Evolutionary conservation across 2,329 filamentous ascomycete genomes (phyloP).

Genomic region (Arthrobotrys iridis): DNA sequence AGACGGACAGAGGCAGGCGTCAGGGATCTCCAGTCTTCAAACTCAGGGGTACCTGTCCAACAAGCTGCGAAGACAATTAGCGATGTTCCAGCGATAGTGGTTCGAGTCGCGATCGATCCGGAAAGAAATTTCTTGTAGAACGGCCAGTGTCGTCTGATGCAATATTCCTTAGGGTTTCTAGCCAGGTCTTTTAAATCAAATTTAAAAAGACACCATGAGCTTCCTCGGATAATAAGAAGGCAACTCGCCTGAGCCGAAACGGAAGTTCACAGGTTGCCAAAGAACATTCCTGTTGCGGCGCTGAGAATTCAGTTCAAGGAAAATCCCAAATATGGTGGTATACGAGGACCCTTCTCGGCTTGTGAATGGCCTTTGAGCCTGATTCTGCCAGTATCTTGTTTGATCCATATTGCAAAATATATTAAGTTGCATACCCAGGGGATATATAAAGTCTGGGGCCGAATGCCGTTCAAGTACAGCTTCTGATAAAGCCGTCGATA

Average conservation of each 20-base stretch:
- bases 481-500: slow-evolving; percentile 38
- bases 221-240: slow-evolving; percentile 48
- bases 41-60: slow-evolving; percentile 54
- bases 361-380: slow-evolving; percentile 40
- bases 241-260: slow-evolving; percentile 38
- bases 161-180: slow-evolving; percentile 5
- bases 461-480: slow-evolving; percentile 30
- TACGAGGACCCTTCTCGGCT: slow-evolving; percentile 29
- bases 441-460: slow-evolving; percentile 20
- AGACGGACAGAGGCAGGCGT: slow-evolving; percentile 39
- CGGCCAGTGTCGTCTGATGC: slow-evolving; percentile 13
- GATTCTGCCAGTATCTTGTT: slow-evolving; percentile 32
- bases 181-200: slow-evolving; percentile 19
- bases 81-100: slow-evolving; percentile 48
- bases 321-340: slow-evolving; percentile 31
- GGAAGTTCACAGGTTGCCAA: slow-evolving; percentile 43
- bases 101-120: slow-evolving; percentile 46
- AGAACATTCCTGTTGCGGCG: slow-evolving; percentile 42
- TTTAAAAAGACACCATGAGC: slow-evolving; percentile 26
- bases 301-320: slow-evolving; percentile 22
- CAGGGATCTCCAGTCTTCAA: slow-evolving; percentile 37
- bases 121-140: neutral
- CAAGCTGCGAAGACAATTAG: slow-evolving; percentile 48
- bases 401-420: slow-evolving; percentile 45
- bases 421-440: slow-evolving; percentile 15